Conservation (phyloP, 306 rosid species). For the Medicago truncatula region MtrunA17r5.0-ANR NC_053044.1:47088501-47089000, state of each 20-base stretch:
- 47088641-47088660: constrained; percentile 62
- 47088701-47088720: constrained; percentile 21
- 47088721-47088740: constrained; percentile 30
- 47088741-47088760: constrained; percentile 17
- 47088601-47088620: constrained; percentile 88
- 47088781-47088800: constrained; percentile 19
- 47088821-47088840: constrained; percentile 13
- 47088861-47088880: constrained; percentile 22
- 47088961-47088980: background rate
- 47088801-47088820: background rate
- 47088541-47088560: constrained; percentile 42
- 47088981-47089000: background rate
- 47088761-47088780: constrained; percentile 9
- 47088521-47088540: constrained; percentile 11
- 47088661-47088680: constrained; percentile 56
- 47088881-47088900: background rate
- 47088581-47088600: constrained; percentile 69
- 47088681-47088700: constrained; percentile 15
- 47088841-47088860: constrained; percentile 1
- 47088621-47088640: constrained; percentile 77
- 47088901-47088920: constrained; percentile 3
- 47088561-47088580: constrained; percentile 62
- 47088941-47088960: background rate
- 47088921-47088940: constrained; percentile 10
- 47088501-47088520: constrained; percentile 35